Base-by-base conservation (phyloP, 305 asterid species). In the Fraxinus xanthoxyloides region DNA sequence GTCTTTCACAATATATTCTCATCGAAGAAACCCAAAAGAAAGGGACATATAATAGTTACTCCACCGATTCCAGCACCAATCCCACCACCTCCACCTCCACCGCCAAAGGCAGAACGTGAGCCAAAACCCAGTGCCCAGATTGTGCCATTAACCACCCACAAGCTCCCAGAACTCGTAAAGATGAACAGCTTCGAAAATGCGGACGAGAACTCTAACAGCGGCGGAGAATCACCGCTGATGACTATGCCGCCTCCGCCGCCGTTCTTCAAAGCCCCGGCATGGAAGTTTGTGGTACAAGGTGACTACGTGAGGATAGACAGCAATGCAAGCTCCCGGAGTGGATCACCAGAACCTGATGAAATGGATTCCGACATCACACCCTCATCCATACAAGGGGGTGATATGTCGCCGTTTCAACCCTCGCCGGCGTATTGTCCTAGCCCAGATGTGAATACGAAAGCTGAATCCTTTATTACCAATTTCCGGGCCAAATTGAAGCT, bases 361-460 rank as follows among this genome's bases (percentile, higher is more conserved):
- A 32, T 70, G 38, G 96, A 90, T n/a, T 90, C 97, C 51, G 92
- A 90, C 81, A 82, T 82, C 35, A 92, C 94, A 2, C 94, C 95
- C 7, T 83, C 90, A 2, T 86, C 92, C 17, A 78, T 82, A 0
- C 89, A 72, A 12, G 87, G 78, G 79, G 88, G 84, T 7, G 88
- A 75, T 13, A 76, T 59, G 38, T 70, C 87, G 73, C 74, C 87
- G 69, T 85, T 87, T 21, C 92, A 89, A 0, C 87, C 91, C 30
- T 87, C 95, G 79, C 90, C 97, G 70, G 78, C 88, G 87, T 92
- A 87, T 87, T 92, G 93, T 69, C 85, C 92, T 15, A 95, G 98
- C 88, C 98, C 98, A 23, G 98, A 93, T 83, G 97, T 95, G 61
- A 74, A 95, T 85, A 83, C 93, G 6, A 92, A 95, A 82, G 98